Evolutionary conservation across 2,329 filamentous ascomycete genomes (phyloP).

Genomic region (Orbilia javanica): DNA sequence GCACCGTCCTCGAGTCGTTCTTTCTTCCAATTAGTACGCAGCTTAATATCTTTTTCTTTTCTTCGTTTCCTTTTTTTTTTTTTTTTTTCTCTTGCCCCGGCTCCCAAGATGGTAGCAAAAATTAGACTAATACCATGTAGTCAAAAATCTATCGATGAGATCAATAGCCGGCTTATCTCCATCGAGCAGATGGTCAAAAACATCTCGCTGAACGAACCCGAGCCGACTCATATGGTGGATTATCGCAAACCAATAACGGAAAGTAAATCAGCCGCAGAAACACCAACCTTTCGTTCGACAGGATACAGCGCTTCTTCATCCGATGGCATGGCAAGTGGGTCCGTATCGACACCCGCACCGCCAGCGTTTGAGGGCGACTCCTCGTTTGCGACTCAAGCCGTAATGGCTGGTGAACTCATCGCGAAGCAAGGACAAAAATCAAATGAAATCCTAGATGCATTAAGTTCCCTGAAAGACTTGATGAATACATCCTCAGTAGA

Average conservation of each 20-base stretch:
- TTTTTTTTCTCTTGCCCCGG: no score
- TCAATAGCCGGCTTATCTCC: slow-evolving; percentile 53
- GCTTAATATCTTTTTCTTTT: not conserved
- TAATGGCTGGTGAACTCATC: slow-evolving; percentile 51
- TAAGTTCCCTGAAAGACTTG: slow-evolving; percentile 52
- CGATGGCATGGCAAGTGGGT: slow-evolving; percentile 29
- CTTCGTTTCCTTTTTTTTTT: not conserved
- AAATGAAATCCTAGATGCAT: slow-evolving; percentile 46
- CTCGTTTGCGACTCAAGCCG: slow-evolving; percentile 46
- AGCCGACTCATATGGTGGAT: slow-evolving; percentile 21
- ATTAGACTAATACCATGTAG: slow-evolving; percentile 20
- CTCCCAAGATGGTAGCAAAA: slow-evolving; percentile 17
- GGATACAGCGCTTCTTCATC: slow-evolving; percentile 29
- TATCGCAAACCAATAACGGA: slow-evolving; percentile 22
- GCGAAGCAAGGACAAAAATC: slow-evolving; percentile 41
- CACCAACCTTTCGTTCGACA: not conserved
- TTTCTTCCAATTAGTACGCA: slow-evolving; percentile 56
- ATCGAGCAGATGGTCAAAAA: slow-evolving; percentile 55
- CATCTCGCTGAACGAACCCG: slow-evolving; percentile 39
- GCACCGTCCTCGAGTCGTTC: slow-evolving; percentile 54
- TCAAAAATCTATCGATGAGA: slow-evolving; percentile 56
- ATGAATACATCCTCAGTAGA: slow-evolving; percentile 50
- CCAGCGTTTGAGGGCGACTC: slow-evolving; percentile 55
- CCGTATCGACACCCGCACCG: slow-evolving; percentile 25
- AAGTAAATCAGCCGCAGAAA: not conserved